Base-by-base conservation (phyloP, 225 moss, liverwort and hornwort genomes). In the Bryoerythrophyllum caledonicum region DNA sequence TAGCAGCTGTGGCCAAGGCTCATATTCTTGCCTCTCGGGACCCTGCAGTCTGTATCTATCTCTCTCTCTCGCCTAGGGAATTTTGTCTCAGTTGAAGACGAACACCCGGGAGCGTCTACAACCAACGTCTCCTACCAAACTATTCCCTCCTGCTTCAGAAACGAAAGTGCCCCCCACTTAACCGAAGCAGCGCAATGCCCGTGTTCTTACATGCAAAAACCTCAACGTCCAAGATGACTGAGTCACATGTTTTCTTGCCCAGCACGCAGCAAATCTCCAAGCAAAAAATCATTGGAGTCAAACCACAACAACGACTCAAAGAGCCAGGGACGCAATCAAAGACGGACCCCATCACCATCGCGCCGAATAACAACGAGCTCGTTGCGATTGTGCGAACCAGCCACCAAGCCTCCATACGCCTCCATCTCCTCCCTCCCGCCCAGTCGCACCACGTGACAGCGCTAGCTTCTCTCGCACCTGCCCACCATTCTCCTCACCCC, bases 301-400 rank as follows among this genome's bases (percentile, higher is more conserved):
- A 17, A 32, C 13, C 35, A 58, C 19, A 68, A n/a, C 34, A 52
- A 51, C 21, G 7, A 34, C 19, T 49, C 19, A 62, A 44, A 52
- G 46, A 26, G 32, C 32, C 5, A 32, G 27, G 19, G 2, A 70
- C 25, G n/a, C 15, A 65, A n/a, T 35, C 4, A 32, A 5, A 32
- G 35, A 83, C 74, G 21, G 63, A 83, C 83, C 83, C 80, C 76
- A 24, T 80, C 80, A 60, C 82, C 68, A 51, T 93, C 91, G 10
- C 87, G 95, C 30, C 90, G 81, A 74, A 95, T 95, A 66, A 95
- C 90, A 16, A 95, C 91, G 16, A 95, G 91, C 81, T 95, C 95
- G 73, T 95, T 95, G 70, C 88, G 84, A 55, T 95, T 93, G 76
- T 95, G 93, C 13, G 95, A 95, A 71, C 95, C 95, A 70, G 93